Conservation (phyloP, 495 filamentous ascomycete species). For the Penicillium diatomitis region DNA sequence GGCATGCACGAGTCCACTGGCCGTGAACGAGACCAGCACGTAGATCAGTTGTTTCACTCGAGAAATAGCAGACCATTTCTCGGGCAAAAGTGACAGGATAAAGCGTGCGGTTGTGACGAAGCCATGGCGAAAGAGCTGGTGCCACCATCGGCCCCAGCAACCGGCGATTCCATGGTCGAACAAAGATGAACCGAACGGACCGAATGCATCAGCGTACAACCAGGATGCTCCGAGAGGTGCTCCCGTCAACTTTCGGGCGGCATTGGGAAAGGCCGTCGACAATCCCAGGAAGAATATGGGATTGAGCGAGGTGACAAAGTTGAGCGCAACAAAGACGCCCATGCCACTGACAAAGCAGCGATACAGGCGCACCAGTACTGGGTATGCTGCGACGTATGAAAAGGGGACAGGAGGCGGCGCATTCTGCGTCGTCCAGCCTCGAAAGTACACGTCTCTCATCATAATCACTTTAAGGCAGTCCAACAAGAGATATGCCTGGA, state of each 20-base stretch:
- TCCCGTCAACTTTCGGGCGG: constrained; percentile 24
- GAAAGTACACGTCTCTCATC: constrained; percentile 71
- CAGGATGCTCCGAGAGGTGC: constrained; percentile 48
- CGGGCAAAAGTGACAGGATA: constrained; percentile 34
- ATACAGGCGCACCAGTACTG: constrained; percentile 34
- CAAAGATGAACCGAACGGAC: constrained; percentile 43
- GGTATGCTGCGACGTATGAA: constrained; percentile 29
- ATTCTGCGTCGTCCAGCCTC: constrained; percentile 26
- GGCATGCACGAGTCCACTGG: constrained; percentile 54
- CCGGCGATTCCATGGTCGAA: constrained; percentile 61
- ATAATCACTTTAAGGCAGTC: constrained; percentile 59
- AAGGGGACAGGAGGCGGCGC: constrained; percentile 34
- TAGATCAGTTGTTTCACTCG: constrained; percentile 16
- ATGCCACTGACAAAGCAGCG: constrained; percentile 40
- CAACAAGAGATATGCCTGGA: constrained; percentile 50
- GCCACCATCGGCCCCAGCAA: constrained; percentile 81
- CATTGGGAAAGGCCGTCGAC: constrained; percentile 35
- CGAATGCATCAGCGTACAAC: constrained; percentile 58
- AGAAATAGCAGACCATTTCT: constrained; percentile 3
- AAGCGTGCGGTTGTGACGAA: constrained; percentile 52
- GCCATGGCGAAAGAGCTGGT: constrained; percentile 71
- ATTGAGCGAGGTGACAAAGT: constrained; percentile 44
- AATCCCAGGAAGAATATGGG: constrained; percentile 50
- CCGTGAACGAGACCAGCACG: constrained; percentile 43
- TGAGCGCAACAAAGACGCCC: constrained; percentile 44